Evolutionary conservation across 352 stramenopile genomes (phyloP).

Genomic region (Phytophthora idaei): DNA sequence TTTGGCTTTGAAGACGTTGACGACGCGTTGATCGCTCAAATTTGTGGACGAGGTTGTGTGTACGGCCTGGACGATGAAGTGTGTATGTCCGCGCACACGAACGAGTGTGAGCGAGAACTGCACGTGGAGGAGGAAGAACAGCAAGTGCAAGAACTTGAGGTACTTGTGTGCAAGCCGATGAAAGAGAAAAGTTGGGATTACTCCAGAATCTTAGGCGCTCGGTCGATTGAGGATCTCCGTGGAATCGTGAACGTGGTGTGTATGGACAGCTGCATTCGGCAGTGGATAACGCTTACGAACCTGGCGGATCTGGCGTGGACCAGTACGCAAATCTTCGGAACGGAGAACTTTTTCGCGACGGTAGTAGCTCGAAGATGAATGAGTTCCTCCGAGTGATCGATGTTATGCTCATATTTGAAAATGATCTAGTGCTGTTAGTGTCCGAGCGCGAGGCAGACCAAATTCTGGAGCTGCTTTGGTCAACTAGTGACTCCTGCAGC

Average conservation of each 20-base stretch:
- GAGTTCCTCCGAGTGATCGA: neutral
- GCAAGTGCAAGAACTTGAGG: slow-evolving; percentile 28
- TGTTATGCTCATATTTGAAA: slow-evolving; percentile 7
- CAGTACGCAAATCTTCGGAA: slow-evolving; percentile 33
- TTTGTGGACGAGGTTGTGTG: slow-evolving; percentile 10
- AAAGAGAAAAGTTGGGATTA: slow-evolving; percentile 26
- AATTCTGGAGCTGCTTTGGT: slow-evolving; percentile 39
- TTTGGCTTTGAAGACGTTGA: slow-evolving; percentile 1
- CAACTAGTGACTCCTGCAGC: slow-evolving; percentile 12
- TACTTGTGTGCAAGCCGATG: neutral
- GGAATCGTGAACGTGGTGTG: neutral
- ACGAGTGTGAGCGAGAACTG: slow-evolving; percentile 64
- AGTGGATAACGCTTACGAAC: slow-evolving; percentile 1
- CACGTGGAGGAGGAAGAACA: slow-evolving; percentile 54
- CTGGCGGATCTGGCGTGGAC: slow-evolving; percentile 37
- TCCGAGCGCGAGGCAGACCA: slow-evolving; percentile 45
- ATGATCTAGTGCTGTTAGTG: slow-evolving; percentile 42
- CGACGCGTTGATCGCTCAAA: slow-evolving; percentile 19
- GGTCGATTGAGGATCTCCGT: slow-evolving; percentile 18
- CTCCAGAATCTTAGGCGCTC: slow-evolving; percentile 11
- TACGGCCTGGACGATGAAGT: slow-evolving; percentile 53
- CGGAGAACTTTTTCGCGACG: slow-evolving; percentile 49
- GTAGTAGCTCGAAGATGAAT: neutral
- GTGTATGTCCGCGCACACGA: slow-evolving; percentile 39
- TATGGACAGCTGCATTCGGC: slow-evolving; percentile 4